A percentile compares a stretch with the other conserved stretches of the same genome.
Evolutionary conservation across 2,329 filamentous ascomycete species (phyloP).

Genomic region (Pyrenophora tritici-repentis): DNA sequence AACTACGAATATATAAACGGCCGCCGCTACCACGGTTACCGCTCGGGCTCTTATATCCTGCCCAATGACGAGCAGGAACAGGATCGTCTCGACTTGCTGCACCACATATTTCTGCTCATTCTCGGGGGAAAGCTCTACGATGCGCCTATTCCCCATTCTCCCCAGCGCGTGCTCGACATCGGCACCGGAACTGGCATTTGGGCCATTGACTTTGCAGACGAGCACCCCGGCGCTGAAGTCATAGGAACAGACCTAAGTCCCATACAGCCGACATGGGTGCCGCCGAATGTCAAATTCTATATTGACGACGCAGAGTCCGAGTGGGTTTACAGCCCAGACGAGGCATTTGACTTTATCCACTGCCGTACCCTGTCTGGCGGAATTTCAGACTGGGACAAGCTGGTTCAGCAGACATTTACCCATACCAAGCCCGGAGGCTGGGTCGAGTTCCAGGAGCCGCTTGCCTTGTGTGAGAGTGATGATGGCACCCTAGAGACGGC

Average conservation of each 20-base stretch:
- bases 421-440: slow-evolving; percentile 41
- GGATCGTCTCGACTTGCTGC: slow-evolving; percentile 47
- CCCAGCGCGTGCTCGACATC: slow-evolving; percentile 42
- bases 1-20: slow-evolving; percentile 48
- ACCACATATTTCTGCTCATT: slow-evolving; percentile 46
- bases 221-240: slow-evolving; percentile 41
- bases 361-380: slow-evolving; percentile 36
- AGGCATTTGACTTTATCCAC: slow-evolving; percentile 47
- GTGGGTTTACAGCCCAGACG: slow-evolving; percentile 43
- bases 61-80: slow-evolving; percentile 49
- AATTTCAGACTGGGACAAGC: slow-evolving; percentile 42
- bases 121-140: slow-evolving; percentile 45
- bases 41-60: slow-evolving; percentile 42
- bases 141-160: slow-evolving; percentile 32
- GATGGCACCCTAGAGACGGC: slow-evolving; percentile 37
- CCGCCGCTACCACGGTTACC: slow-evolving; percentile 47
- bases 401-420: slow-evolving; percentile 32
- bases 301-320: slow-evolving; percentile 50
- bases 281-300: slow-evolving; percentile 49
- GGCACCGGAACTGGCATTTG: slow-evolving; percentile 51
- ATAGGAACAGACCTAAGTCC: slow-evolving; percentile 46
- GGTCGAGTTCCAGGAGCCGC: slow-evolving; percentile 46
- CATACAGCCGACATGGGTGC: slow-evolving; percentile 48
- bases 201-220: slow-evolving; percentile 48
- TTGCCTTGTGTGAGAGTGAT: slow-evolving; percentile 39